Base-by-base conservation (phyloP, 192 early-diverging fungal species). In the Borealophlyctis nickersoniae region DNA sequence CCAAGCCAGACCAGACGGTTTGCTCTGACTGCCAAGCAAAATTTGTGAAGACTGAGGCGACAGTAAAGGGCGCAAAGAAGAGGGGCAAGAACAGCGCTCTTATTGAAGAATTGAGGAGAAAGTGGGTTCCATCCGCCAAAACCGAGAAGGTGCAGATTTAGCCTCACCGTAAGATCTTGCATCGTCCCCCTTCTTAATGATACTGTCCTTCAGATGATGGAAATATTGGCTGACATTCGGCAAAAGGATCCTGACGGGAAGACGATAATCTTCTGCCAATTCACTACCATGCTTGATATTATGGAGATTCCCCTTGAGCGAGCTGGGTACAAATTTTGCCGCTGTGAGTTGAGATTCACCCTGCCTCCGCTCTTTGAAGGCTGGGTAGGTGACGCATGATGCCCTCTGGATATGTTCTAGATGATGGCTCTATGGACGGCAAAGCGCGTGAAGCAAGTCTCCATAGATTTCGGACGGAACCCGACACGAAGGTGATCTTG, bases 401-500 rank as follows among this genome's bases (percentile, higher is more conserved):
- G 14, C 19, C 32, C 57, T 27, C 14, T 16, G 28, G 1, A 36
- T 9, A 28, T 66, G 48, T 29, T 22, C 4, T 31, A 48, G 39
- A 67, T 31, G 69, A 71, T 35, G 62, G 62, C 24, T 65, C 56
- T 4, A 71, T 71, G 69, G 11, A 22, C 26, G 59, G 50, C 51
- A 3, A 26, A 35, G 48, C 66, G 30, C 63, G 69, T 2, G 59
- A 70, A 31, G 39, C 56, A 16, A 63, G 54, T 9, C n/a, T 75
- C 2, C 56, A 67, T 22, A 22, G 23, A 11, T 49, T 75, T 49
- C 55, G 65, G 26, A 22, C 13, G 4, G 51, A 71, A 16, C 50
- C 57, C 3, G 50, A 72, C 2, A 36, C 60, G 24, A 71, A 54
- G 34, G 49, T 91, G 0, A 67, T 92, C 60, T 69, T 92, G 5